These are phyloP conservation scores for Margaritispora aquatica DNA, from an alignment of 495 filamentous ascomycete genomes.

Conservation along the genomic window DNA sequence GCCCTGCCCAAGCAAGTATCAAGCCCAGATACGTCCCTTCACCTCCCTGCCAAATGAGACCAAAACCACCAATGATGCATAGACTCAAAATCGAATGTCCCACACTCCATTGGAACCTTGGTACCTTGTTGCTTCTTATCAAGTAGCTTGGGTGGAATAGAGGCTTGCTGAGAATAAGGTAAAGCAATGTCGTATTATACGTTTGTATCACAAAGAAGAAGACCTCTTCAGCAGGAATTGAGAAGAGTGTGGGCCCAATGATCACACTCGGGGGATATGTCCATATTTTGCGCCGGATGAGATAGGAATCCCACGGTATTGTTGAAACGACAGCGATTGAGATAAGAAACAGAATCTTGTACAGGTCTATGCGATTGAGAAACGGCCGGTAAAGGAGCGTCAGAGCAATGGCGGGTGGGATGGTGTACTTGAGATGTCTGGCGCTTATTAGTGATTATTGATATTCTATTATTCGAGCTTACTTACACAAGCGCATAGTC, in stretches of 20 bases:
- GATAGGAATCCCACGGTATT: constrained; percentile 66
- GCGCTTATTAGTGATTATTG: neutral
- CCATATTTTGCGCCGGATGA: constrained; percentile 58
- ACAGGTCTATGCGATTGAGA: constrained; percentile 48
- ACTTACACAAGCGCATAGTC: constrained; percentile 63
- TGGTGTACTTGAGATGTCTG: constrained; percentile 63
- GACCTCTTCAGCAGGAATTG: constrained; percentile 58
- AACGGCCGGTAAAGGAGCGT: constrained; percentile 52
- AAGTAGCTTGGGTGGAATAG: constrained; percentile 53
- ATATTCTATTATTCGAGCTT: neutral
- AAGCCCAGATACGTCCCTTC: constrained; percentile 56
- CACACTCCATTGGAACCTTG: constrained; percentile 18
- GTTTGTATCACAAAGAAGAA: constrained; percentile 76
- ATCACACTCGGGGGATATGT: constrained; percentile 58
- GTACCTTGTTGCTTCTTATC: constrained; percentile 21
- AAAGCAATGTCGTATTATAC: constrained; percentile 60
- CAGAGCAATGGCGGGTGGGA: constrained; percentile 52
- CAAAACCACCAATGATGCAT: constrained; percentile 30
- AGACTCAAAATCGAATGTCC: constrained; percentile 38
- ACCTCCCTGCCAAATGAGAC: constrained; percentile 34
- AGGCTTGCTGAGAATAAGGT: constrained; percentile 56
- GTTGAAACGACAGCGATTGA: constrained; percentile 53
- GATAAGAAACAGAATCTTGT: constrained; percentile 50
- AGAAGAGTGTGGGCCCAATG: constrained; percentile 48
- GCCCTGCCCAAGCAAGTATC: constrained; percentile 59